Conservation (phyloP, 2,329 filamentous ascomycete species). For the Zasmidium citrigriseum region DNA sequence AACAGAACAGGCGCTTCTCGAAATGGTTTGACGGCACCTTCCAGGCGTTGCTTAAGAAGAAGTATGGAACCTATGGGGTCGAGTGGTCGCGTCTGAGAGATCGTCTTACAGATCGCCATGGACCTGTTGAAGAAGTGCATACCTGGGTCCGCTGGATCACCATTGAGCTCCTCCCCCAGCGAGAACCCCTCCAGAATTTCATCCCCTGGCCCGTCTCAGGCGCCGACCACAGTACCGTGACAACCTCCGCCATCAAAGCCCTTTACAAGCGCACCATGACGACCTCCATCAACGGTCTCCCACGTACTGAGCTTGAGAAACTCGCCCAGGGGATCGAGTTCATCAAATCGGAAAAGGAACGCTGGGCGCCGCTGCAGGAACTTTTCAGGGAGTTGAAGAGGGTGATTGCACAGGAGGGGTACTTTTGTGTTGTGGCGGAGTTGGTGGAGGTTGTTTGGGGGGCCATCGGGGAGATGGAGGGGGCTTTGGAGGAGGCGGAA, state of each 20-base stretch:
- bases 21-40: background rate
- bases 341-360: background rate
- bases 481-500: background rate
- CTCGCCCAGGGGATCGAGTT: background rate
- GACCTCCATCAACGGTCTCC: background rate
- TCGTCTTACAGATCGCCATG: background rate
- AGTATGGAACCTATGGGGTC: background rate
- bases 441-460: background rate
- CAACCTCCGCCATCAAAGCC: background rate
- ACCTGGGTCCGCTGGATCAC: background rate
- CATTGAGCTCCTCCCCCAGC: background rate
- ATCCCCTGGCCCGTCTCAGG: background rate
- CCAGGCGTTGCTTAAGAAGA: background rate
- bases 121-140: background rate
- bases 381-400: background rate
- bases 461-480: background rate
- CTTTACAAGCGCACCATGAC: background rate
- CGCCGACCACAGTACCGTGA: background rate
- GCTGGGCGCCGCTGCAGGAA: background rate
- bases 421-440: background rate
- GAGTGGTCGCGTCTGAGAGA: no score
- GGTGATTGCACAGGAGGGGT: background rate
- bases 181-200: background rate
- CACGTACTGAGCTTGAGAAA: background rate
- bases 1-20: background rate